A percentile compares a stretch with the other conserved stretches of the same genome.
phyloP scores from a whole-genome alignment of 2,329 filamentous ascomycete genomes.

The Ceratocystiopsis minuta region DNA sequence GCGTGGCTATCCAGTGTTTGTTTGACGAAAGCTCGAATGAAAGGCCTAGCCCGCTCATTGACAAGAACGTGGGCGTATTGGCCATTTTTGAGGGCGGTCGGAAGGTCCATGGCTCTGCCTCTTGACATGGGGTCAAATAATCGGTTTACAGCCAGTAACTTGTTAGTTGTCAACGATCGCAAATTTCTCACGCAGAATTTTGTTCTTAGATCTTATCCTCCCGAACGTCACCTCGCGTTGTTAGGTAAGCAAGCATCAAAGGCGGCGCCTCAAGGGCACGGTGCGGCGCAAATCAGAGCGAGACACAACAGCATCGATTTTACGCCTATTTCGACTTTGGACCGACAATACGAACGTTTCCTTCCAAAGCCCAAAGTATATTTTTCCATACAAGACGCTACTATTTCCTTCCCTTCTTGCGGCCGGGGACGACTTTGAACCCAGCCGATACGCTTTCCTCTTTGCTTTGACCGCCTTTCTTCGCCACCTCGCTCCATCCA shows the following conservation, averaged over 20 bases:
- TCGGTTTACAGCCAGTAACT: no score
- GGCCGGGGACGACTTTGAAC: constrained; percentile 80
- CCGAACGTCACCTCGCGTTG: no score
- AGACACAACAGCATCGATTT: no score
- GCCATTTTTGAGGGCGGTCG: constrained; percentile 1
- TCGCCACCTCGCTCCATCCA: constrained; percentile 94
- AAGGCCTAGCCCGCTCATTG: not conserved
- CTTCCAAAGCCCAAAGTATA: not conserved
- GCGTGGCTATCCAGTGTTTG: not conserved
- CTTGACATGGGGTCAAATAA: no score
- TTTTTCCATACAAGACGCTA: not conserved
- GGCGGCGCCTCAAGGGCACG: no score
- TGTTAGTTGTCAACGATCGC: no score
- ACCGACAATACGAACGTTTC: no score
- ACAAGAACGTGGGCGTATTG: constrained; percentile 5
- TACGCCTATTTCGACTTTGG: no score
- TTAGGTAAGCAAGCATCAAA: no score
- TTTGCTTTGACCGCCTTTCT: constrained; percentile 49
- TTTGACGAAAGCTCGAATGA: constrained; percentile 5
- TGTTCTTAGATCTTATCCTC: no score
- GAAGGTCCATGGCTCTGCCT: constrained; percentile 3
- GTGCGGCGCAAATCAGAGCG: no score
- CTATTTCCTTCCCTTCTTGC: constrained; percentile 78
- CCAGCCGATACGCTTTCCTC: constrained; percentile 28
- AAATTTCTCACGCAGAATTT: no score